phyloP scores from a whole-genome alignment of 2,329 filamentous ascomycete genomes.

The Diaporthe citriasiana region DNA sequence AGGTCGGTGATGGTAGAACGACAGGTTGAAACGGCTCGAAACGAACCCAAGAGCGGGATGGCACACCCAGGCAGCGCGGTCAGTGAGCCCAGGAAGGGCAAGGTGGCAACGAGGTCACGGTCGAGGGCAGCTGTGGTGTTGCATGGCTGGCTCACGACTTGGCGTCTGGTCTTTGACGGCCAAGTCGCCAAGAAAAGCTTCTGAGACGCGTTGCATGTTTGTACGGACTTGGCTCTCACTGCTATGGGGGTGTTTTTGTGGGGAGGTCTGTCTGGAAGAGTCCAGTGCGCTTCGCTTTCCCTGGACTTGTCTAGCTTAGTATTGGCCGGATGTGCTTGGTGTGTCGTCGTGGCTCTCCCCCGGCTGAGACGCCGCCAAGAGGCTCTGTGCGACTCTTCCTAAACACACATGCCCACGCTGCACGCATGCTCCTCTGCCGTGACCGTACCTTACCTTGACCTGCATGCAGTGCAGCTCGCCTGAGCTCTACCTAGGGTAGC shows the following conservation, averaged over 20 bases:
- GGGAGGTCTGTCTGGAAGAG: conserved; percentile 7
- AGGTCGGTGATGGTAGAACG: conserved; percentile 2
- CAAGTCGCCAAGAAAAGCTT: conserved; percentile 38
- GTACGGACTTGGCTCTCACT: conserved; percentile 29
- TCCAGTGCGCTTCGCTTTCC: conserved; percentile 12
- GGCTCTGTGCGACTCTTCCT: conserved; percentile 37
- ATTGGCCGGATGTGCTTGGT: not conserved
- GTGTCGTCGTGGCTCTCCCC: not conserved
- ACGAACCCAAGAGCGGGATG: conserved; percentile 29
- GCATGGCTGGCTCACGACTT: conserved; percentile 28
- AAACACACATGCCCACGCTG: conserved; percentile 38
- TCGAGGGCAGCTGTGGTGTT: not conserved
- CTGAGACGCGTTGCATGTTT: conserved; percentile 39
- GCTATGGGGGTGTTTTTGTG: conserved; percentile 10
- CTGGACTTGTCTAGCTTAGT: not conserved
- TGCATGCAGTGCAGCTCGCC: too few species aligned
- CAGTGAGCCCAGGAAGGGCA: not conserved
- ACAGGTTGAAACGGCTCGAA: conserved; percentile 35
- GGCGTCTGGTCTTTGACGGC: conserved; percentile 40
- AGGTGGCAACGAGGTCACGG: not conserved
- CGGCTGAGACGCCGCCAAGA: conserved; percentile 41
- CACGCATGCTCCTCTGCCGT: conserved; percentile 2
- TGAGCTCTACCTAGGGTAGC: conserved; percentile 3
- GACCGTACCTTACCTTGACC: too few species aligned
- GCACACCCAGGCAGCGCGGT: not conserved